Evolutionary conservation across 257 asterid genomes (phyloP), one percentile per base, ranked within the genome.

Genomic region (Buddleja alternifolia): DNA sequence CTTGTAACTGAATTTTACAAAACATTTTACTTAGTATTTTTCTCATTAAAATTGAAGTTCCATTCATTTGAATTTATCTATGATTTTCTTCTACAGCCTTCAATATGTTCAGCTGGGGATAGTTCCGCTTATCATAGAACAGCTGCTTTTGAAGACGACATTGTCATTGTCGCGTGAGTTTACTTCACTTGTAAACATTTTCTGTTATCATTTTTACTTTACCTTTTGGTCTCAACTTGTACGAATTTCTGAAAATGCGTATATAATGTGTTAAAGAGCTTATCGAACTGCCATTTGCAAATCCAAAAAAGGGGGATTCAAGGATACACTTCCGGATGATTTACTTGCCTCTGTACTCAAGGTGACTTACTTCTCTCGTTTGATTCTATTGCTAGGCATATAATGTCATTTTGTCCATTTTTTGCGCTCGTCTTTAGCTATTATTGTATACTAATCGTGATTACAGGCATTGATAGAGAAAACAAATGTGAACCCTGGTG

Each of bases 131-230:
- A 77, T 63, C 78, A 67, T 11, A 70, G 86, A 59, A 79, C 83
- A 51, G 77, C 87, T 73, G 88, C 90, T 56, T 78, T 52, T 44
- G 98, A 88, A 73, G 98, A 93, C 41, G 97, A 90, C 78, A 82
- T 90, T 20, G 98, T 93, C 72, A 78, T 93, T 60, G 96, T 88
- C 37, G 97, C 96, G 98, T 90, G 76, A 86, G 97, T 83, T n/a
- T 64, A 7, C 54, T 63, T 68, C 72, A 60, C 62, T 67, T 66
- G n/a, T 20, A 3, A 62, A 39, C 55, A 66, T 44, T 20, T 29
- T 29, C 5, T 5, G 34, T 29, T 29, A 29, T 29, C 34, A 2
- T 29, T 29, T 29, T 29, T 60, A n/a, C n/a, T n/a, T n/a, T n/a
- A n/a, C n/a, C n/a, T 2, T 25, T 60, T 45, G 8, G 59, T 32